Evolutionary conservation across 176 grass and related monocot species (phyloP), one percentile per base, ranked within the genome.

Genomic region (Rhipidocladum racemiflorum): DNA sequence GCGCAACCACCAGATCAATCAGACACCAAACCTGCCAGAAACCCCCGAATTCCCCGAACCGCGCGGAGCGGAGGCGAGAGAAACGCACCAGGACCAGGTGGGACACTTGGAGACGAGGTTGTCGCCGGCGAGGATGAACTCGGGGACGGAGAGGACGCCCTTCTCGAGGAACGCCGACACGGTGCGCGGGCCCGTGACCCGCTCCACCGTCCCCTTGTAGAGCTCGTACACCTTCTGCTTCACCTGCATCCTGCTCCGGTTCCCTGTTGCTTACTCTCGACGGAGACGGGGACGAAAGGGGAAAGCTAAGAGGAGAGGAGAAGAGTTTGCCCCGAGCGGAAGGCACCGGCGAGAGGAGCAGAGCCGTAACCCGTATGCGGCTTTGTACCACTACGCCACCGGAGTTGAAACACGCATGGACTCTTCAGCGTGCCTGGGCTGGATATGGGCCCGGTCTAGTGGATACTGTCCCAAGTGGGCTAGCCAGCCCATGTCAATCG

Each of bases 61-160:
- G 6, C 56, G 4, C 24, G 24, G 30, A 18, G 27, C 66, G 38
- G 32, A 43, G 55, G 39, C 53, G 63, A 14, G 40, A 14, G 20
- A n/a, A 53, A 23, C 95, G 27, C 65, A 98, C 96, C 92, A 98
- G 69, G 96, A 98, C 96, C 96, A 98, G 49, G 92, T 95, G 18
- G 96, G 96, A 91, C 87, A 98, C 86, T 98, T 98, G 87, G 96
- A 89, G 0, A 98, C 96, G 85, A 98, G 95, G 74, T 98, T 98
- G 65, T 98, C 95, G 59, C 95, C 95, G 75, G 95, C 95, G 79
- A 90, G 79, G 78, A 95, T 79, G 85, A 98, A 98, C 92, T 98
- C 96, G 65, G 89, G 56, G 76, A 93, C 91, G 85, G 88, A 91
- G 76, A 98, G 90, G 85, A 95, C 91, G 72, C 96, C 96, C 82